Percentiles rank a stretch among this genome's conserved stretches.
These are phyloP conservation scores for Rhododendron ferrugineum DNA, from an alignment of 148 eudicot genomes.

Conservation along the genomic window DNA sequence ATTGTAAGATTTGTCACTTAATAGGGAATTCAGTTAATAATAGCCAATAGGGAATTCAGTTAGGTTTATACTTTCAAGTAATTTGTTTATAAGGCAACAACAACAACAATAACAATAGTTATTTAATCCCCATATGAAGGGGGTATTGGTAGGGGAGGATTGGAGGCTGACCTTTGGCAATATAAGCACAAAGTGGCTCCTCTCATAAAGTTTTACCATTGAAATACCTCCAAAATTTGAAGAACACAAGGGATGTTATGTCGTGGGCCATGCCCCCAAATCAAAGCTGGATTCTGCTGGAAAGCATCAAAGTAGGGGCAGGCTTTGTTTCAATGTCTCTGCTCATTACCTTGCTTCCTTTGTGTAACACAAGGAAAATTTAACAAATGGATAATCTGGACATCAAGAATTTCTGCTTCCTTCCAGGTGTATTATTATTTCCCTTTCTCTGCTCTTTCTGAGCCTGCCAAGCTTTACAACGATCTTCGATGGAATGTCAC, in stretches of 20 bases:
- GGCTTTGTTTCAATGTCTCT: not conserved
- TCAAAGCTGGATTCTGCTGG: not conserved
- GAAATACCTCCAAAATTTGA: not conserved
- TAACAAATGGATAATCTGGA: not conserved
- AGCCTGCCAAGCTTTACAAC: conserved; percentile 92
- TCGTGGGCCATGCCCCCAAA: not conserved
- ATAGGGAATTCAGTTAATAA: not conserved
- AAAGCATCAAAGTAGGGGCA: not conserved
- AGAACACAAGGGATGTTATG: not conserved
- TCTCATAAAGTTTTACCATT: not conserved
- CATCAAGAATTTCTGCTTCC: not conserved
- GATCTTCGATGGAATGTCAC: conserved; percentile 98
- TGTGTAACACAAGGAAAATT: not conserved
- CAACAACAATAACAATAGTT: not conserved
- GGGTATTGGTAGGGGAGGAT: not conserved
- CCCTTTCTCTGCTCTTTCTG: conserved; percentile 89
- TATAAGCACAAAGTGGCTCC: not conserved
- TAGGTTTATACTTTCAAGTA: not conserved
- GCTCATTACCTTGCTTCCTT: not conserved
- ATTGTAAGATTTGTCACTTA: not conserved
- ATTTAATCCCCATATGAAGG: not conserved
- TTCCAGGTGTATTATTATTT: conserved; percentile 85
- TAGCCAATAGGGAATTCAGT: not conserved
- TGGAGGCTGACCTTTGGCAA: not conserved
- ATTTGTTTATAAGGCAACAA: not conserved